Conservation (phyloP, 2,329 filamentous ascomycete genomes). For the Macroventuria anomochaeta region DNA sequence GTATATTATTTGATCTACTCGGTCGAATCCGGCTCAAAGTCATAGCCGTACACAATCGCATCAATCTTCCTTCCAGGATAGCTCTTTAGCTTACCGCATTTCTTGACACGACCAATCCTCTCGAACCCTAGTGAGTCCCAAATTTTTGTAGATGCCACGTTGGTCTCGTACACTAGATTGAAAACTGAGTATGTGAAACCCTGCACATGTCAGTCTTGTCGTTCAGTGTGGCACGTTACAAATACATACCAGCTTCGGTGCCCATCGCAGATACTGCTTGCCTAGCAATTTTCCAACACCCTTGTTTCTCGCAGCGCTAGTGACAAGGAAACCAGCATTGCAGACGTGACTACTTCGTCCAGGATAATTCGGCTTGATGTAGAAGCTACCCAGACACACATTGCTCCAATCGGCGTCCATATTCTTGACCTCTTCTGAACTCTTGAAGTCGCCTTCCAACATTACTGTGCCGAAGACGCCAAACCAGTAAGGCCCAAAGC, state of each 20-base stretch:
- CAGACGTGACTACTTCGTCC: constrained; percentile 85
- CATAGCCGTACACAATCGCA: constrained; percentile 21
- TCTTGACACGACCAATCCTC: constrained; percentile 75
- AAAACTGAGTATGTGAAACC: constrained; percentile 88
- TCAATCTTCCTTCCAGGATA: constrained; percentile 17
- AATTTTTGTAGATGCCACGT: constrained; percentile 72
- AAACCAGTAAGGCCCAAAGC: constrained; percentile 83
- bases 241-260: constrained; percentile 46
- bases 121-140: constrained; percentile 72
- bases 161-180: constrained; percentile 89
- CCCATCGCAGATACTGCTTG: constrained; percentile 53
- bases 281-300: constrained; percentile 54
- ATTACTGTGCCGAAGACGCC: constrained; percentile 85
- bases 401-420: constrained; percentile 64
- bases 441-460: constrained; percentile 71
- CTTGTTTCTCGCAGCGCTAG: constrained; percentile 46
- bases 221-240: no score
- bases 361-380: constrained; percentile 84
- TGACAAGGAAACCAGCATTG: constrained; percentile 59
- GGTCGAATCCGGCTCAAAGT: constrained; percentile 9
- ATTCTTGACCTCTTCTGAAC: constrained; percentile 54
- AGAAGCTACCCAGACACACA: constrained; percentile 79
- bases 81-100: constrained; percentile 33
- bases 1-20: not conserved
- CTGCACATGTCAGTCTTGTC: constrained; percentile 35